Evolutionary conservation across 176 grass and related monocot species (phyloP).

Genomic region (Carex scoparia): DNA sequence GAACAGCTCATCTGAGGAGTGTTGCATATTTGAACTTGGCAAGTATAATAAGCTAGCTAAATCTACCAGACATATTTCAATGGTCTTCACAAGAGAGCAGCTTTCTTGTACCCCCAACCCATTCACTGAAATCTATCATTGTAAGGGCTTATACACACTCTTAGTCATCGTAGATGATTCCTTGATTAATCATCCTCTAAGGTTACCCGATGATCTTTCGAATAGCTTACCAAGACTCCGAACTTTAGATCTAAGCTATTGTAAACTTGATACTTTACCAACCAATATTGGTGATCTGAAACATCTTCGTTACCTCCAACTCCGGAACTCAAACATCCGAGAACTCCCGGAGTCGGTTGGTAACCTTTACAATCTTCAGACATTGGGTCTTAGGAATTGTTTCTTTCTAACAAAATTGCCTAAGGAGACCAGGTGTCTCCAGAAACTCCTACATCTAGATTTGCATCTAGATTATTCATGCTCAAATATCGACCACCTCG

Average conservation of each 20-base stretch:
- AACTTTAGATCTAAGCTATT: constrained; percentile 38
- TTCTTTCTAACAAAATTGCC: constrained; percentile 40
- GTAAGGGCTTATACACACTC: constrained; percentile 27
- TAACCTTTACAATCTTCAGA: constrained; percentile 43
- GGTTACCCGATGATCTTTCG: constrained; percentile 13
- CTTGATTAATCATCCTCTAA: background rate
- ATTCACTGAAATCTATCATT: background rate
- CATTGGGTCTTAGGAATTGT: constrained; percentile 43
- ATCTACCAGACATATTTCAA: constrained; percentile 26
- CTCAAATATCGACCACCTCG: background rate
- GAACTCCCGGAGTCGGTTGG: constrained; percentile 2
- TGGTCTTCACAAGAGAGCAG: background rate
- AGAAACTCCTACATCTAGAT: constrained; percentile 43
- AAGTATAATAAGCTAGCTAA: background rate
- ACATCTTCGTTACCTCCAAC: constrained; percentile 48
- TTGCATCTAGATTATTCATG: constrained; percentile 28
- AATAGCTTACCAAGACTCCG: constrained; percentile 26
- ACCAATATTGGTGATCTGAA: constrained; percentile 32
- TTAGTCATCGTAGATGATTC: constrained; percentile 18
- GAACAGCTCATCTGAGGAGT: constrained; percentile 18
- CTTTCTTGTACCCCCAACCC: background rate
- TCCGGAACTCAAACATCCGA: constrained; percentile 32
- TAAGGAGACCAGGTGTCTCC: background rate
- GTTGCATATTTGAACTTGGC: constrained; percentile 13
- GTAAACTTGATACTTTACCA: constrained; percentile 11